phyloP scores from a whole-genome alignment of 371 early-diverging fungal genomes.

The Rhizomucor pusillus region DNA sequence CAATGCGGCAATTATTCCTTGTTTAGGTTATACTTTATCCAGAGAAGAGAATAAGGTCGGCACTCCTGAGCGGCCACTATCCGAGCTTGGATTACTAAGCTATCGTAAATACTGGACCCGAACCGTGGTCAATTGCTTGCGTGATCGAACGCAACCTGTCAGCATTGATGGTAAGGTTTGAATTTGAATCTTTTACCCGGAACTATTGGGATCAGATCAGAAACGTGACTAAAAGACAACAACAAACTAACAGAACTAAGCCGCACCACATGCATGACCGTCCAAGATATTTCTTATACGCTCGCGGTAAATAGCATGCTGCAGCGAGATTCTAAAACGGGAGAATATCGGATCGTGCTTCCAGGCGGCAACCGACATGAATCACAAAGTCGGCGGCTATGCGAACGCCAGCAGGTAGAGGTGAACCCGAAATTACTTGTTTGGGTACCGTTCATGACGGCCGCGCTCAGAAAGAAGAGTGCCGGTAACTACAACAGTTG shows the following conservation, averaged over 20 bases:
- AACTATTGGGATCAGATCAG: too few relatives aligned
- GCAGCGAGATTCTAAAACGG: constrained; percentile 6
- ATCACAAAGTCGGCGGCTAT: neutral
- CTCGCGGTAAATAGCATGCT: constrained; percentile 59
- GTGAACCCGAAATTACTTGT: constrained; percentile 3
- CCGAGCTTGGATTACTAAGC: constrained; percentile 93
- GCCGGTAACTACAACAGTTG: too few relatives aligned
- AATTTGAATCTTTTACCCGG: constrained; percentile 14
- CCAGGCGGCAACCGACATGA: neutral
- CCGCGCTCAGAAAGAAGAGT: neutral
- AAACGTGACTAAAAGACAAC: constrained; percentile 60
- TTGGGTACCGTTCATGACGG: constrained; percentile 11
- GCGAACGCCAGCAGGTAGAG: neutral
- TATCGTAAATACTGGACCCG: constrained; percentile 87
- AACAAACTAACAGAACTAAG: constrained; percentile 51
- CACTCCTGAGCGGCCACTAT: constrained; percentile 98
- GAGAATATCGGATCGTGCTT: constrained; percentile 1
- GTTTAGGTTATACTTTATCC: constrained; percentile 81
- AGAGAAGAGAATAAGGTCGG: constrained; percentile 86
- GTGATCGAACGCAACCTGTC: constrained; percentile 38
- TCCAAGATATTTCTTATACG: constrained; percentile 73
- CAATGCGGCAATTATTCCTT: neutral
- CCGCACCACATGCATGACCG: constrained; percentile 60
- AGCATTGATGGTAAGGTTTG: constrained; percentile 41
- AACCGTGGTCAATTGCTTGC: constrained; percentile 62